These are phyloP conservation scores for Coemansia sp. DNA, from an alignment of 192 early-diverging fungal genomes.

Conservation along the genomic window DNA sequence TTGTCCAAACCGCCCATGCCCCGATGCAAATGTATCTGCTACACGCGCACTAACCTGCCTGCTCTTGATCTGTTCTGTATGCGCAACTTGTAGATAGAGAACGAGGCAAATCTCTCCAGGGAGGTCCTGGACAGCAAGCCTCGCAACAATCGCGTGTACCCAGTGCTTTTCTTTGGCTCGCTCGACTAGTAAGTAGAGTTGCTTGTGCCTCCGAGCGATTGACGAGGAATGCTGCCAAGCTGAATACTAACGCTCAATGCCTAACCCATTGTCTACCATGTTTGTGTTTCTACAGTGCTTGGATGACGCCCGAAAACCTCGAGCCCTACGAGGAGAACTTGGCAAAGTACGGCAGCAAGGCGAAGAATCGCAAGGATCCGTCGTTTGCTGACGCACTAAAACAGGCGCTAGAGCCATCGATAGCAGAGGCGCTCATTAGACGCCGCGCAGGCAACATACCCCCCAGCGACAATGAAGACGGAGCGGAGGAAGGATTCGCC, in stretches of 20 bases:
- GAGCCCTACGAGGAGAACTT: constrained; percentile 52
- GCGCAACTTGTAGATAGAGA: constrained; percentile 44
- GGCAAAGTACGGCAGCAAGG: constrained; percentile 47
- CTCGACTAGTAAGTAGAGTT: constrained; percentile 57
- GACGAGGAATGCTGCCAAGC: not conserved
- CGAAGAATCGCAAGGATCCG: constrained; percentile 52
- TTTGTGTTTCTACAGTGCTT: constrained; percentile 34
- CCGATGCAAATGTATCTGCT: not conserved
- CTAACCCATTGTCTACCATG: not conserved
- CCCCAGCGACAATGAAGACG: constrained; percentile 46
- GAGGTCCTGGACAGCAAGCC: constrained; percentile 54
- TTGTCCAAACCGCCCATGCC: not conserved
- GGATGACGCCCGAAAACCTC: constrained; percentile 52
- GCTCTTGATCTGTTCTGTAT: not conserved
- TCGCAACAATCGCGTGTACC: constrained; percentile 48
- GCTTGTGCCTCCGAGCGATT: not conserved
- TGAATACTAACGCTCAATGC: not conserved
- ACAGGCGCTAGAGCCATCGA: constrained; percentile 53
- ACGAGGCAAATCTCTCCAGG: constrained; percentile 28
- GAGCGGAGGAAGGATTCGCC: constrained; percentile 51
- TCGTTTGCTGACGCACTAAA: constrained; percentile 52
- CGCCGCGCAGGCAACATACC: constrained; percentile 33
- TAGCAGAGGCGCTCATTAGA: constrained; percentile 45
- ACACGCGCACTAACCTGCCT: not conserved
- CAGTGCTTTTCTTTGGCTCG: constrained; percentile 55